Conservation (phyloP, 148 eudicot species). For the Nyssa sinensis region DNA sequence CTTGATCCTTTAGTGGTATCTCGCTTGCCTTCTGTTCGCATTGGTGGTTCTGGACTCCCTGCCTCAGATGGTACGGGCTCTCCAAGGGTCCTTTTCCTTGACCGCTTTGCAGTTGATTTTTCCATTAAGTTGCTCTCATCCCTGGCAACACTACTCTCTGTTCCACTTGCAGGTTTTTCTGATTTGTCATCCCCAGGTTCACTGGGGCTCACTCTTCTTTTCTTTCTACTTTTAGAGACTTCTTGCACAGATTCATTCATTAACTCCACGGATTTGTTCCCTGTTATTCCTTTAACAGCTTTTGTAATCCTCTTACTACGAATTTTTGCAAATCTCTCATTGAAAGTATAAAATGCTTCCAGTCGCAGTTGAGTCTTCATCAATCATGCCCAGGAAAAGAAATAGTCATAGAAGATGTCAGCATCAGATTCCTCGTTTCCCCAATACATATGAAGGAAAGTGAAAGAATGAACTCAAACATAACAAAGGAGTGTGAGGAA, state of each 20-base stretch:
- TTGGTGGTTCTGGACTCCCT: conserved; percentile 13
- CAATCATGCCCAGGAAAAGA: conserved; percentile 20
- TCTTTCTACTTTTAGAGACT: conserved; percentile 33
- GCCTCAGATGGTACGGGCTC: conserved; percentile 28
- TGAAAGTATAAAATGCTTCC: conserved; percentile 97
- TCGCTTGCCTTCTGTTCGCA: conserved; percentile 18
- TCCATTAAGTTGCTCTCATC: conserved; percentile 22
- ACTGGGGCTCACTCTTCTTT: conserved; percentile 32
- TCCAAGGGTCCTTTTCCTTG: conserved; percentile 26
- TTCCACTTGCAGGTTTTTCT: conserved; percentile 15
- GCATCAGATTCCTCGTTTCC: conserved; percentile 11
- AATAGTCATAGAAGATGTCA: conserved; percentile 13
- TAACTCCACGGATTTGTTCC: conserved; percentile 41
- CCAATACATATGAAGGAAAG: neutral
- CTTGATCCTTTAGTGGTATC: conserved; percentile 18
- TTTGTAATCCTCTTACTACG: conserved; percentile 87
- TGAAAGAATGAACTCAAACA: neutral
- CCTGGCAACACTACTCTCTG: conserved; percentile 16
- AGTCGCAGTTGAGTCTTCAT: conserved; percentile 85
- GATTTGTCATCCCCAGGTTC: conserved; percentile 16
- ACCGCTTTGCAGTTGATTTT: conserved; percentile 28
- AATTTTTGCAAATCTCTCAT: conserved; percentile 94
- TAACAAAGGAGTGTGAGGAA: neutral
- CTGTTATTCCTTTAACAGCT: conserved; percentile 73
- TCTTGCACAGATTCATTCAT: conserved; percentile 31